A percentile compares a stretch with the other conserved stretches of the same genome.
phyloP scores from a whole-genome alignment of 2,329 filamentous ascomycete genomes.

The Didymella exigua region DNA sequence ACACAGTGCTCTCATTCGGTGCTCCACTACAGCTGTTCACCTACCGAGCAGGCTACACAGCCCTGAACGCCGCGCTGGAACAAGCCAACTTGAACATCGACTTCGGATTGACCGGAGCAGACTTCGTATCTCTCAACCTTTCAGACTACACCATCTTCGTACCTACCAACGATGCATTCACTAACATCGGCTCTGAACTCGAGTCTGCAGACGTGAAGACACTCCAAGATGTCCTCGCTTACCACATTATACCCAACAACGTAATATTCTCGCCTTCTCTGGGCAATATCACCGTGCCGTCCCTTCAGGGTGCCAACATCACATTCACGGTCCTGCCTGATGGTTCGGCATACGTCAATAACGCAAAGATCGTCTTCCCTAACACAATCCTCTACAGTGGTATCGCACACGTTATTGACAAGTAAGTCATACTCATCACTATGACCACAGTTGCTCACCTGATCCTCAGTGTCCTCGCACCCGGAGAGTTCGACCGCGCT shows the following conservation, averaged over 20 bases:
- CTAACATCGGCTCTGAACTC: constrained; percentile 54
- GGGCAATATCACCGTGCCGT: constrained; percentile 32
- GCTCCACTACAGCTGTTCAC: constrained; percentile 38
- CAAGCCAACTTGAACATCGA: constrained; percentile 29
- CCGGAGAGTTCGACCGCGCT: constrained; percentile 26
- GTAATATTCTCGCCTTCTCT: constrained; percentile 35
- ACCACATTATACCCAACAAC: constrained; percentile 36
- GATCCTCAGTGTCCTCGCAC: constrained; percentile 21
- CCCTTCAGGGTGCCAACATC: constrained; percentile 27
- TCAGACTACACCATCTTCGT: constrained; percentile 80
- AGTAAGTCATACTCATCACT: constrained; percentile 12
- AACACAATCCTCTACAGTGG: constrained; percentile 37
- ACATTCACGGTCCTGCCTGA: constrained; percentile 34
- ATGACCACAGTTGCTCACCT: not conserved
- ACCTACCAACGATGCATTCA: constrained; percentile 76
- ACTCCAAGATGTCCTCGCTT: constrained; percentile 30
- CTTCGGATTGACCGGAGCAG: constrained; percentile 25
- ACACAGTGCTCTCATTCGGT: constrained; percentile 34
- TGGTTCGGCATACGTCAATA: constrained; percentile 34
- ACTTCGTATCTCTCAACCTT: constrained; percentile 28
- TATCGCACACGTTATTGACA: constrained; percentile 35
- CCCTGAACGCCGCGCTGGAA: constrained; percentile 31
- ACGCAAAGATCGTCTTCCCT: constrained; percentile 29
- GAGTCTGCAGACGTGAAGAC: constrained; percentile 24
- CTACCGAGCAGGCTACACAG: constrained; percentile 31